Base-by-base conservation (phyloP, 1,284 basidiomycete species). In the Leccinum variabile region DNA sequence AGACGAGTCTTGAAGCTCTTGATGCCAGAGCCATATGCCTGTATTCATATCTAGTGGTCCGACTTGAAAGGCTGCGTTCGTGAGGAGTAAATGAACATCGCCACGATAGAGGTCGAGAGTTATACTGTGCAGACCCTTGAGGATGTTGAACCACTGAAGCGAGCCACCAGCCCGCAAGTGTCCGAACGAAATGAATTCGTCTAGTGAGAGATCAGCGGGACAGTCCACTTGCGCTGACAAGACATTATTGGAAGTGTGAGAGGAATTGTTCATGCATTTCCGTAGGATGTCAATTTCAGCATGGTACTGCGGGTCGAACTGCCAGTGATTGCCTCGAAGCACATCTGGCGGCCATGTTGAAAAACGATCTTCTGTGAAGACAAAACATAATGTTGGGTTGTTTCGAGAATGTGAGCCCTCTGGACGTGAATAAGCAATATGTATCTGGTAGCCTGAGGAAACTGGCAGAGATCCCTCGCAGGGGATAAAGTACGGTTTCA, bases 141-240 rank as follows among this genome's bases (percentile, higher is more conserved):
- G 60, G 0, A 56, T 49, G 2, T 65, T 65, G 41, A 80, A 64
- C 83, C 82, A 84, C 54, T 84, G 83, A 0, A 84, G 64, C 2
- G 66, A 68, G 3, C 70, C 64, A 2, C 83, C 82, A 37, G 78
- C 75, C 3, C 82, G 80, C 35, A 85, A 62, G 35, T 71, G 69
- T 0, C 77, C 77, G 61, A 81, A 82, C 0, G 79, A 73, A 4
- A 77, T 68, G 50, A 75, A 80, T 62, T 84, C 82, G 35, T 84
- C 81, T 4, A 80, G 64, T 8, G 32, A 33, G 64, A 84, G 63
- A 1, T 76, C 70, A 1, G 59, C 54, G 3, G 76, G 75, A 53
- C 80, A 81, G 4, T 75, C 63, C 0, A 66, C 66, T 63, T 84
- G 83, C 3, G 70, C 63, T 5, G 80, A 78, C 7, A 85, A 61